These are phyloP conservation scores for Yamadazyma atlantica DNA, from an alignment of 1,139 yeast genomes.

Conservation along the genomic window DNA sequence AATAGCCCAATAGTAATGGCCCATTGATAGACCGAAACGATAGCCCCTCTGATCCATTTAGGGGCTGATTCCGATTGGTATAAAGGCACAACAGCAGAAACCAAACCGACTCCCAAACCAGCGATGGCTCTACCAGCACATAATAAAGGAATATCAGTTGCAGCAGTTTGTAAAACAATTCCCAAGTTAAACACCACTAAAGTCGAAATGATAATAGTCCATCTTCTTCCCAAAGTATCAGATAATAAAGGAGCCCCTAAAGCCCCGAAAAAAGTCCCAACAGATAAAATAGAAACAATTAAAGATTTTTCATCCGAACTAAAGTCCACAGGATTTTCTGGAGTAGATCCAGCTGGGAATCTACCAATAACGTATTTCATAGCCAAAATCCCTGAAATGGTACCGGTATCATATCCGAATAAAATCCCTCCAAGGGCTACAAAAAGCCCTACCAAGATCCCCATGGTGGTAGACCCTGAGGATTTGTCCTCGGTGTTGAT, in stretches of 20 bases:
- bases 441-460: constrained; percentile 44
- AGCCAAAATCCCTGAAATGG: constrained; percentile 72
- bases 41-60: constrained; percentile 65
- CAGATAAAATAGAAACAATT: constrained; percentile 64
- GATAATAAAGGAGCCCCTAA: constrained; percentile 52
- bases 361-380: constrained; percentile 59
- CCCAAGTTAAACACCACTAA: constrained; percentile 58
- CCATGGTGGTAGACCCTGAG: constrained; percentile 47
- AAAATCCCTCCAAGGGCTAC: constrained; percentile 67
- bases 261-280: constrained; percentile 72
- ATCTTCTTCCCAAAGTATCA: constrained; percentile 55
- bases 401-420: constrained; percentile 77
- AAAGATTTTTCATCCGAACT: constrained; percentile 61
- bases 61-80: constrained; percentile 68
- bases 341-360: constrained; percentile 30
- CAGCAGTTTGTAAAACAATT: constrained; percentile 57
- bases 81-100: constrained; percentile 61
- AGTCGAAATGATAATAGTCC: constrained; percentile 49
- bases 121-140: constrained; percentile 58
- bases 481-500: constrained; percentile 42
- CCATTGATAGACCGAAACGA: constrained; percentile 62
- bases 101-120: constrained; percentile 65
- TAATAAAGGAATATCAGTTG: constrained; percentile 38
- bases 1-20: constrained; percentile 62
- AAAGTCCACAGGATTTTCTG: constrained; percentile 17